Conservation (phyloP, 2,329 filamentous ascomycete species). For the Metarhizium album region DNA sequence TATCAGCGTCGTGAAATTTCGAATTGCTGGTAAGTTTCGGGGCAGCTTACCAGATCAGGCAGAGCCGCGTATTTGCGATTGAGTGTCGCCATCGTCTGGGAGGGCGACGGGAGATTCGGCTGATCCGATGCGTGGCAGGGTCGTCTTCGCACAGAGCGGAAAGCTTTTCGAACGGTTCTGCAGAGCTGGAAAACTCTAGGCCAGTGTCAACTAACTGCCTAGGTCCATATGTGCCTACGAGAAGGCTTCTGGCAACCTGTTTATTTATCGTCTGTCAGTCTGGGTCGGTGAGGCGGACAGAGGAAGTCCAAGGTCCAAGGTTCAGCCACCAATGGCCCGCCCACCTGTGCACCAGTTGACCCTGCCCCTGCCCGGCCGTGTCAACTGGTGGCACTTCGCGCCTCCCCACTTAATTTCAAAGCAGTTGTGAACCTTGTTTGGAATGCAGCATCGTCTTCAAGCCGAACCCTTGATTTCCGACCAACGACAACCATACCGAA, state of each 20-base stretch:
- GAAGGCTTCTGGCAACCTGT: neutral
- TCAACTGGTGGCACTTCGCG: too few species aligned
- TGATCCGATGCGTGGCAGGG: neutral
- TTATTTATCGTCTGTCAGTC: neutral
- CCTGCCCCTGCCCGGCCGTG: too few species aligned
- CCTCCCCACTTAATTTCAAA: too few species aligned
- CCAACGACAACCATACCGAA: too few species aligned
- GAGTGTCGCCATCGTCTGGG: slow-evolving; percentile 36
- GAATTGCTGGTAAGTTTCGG: slow-evolving; percentile 3
- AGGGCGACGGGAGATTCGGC: neutral
- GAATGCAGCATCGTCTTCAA: neutral
- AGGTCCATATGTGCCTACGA: too few species aligned
- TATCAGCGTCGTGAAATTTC: slow-evolving; percentile 13
- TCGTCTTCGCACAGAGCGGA: neutral
- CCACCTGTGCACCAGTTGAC: too few species aligned
- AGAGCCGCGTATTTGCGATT: slow-evolving; percentile 75
- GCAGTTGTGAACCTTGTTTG: neutral
- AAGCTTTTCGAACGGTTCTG: neutral
- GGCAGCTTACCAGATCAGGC: slow-evolving; percentile 56
- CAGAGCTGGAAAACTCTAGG: neutral
- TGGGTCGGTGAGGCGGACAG: too few species aligned
- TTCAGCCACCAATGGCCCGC: neutral
- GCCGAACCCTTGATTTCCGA: too few species aligned
- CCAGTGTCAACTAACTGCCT: neutral
- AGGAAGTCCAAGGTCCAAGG: neutral